Base-by-base conservation (phyloP, 1,139 yeast species). In the Spathaspora sp. region DNA sequence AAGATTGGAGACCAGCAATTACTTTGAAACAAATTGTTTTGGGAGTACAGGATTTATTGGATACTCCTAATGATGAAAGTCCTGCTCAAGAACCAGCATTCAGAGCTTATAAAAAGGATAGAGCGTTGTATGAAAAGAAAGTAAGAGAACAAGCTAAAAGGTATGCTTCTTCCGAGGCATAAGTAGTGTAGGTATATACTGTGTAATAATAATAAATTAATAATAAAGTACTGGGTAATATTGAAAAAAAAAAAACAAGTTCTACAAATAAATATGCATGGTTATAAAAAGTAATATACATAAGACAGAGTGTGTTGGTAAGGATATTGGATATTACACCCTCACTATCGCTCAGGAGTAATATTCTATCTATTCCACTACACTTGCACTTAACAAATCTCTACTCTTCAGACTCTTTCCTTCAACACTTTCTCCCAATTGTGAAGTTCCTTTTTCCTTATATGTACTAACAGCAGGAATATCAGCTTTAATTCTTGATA, bases 61-160 rank as follows among this genome's bases (percentile, higher is more conserved):
- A 87, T 59, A 78, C 84, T 26, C 99, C 99, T 29, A 95, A 95
- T 61, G 95, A 96, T 26, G 84, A 86, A 50, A 89, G 97, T 0
- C 99, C 99, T 1, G 99, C 99, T 0, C 99, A 93, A 66, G 95
- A 89, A 54, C 96, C 95, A 2, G 98, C 99, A 2, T 95, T 91
- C 86, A 82, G 85, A 60, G 89, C 95, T 1, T 93, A 82, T 58
- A 77, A 81, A 18, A 83, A 81, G 59, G 88, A 88, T 62, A 78
- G 77, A 58, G 71, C 74, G 1, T 69, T 78, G 41, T 95, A 95
- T 62, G 89, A 85, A 50, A 81, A 81, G 65, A 86, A 82, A 58
- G 96, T 93, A 29, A 71, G 71, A 55, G 90, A 86, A 53, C 98
- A 93, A 68, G 93, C 96, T 7, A 81, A 82, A 60, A 78, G 75